Evolutionary conservation across 441 rosid genomes (phyloP), one percentile per base, ranked within the genome.

Genomic region (Isatis lusitanica): DNA sequence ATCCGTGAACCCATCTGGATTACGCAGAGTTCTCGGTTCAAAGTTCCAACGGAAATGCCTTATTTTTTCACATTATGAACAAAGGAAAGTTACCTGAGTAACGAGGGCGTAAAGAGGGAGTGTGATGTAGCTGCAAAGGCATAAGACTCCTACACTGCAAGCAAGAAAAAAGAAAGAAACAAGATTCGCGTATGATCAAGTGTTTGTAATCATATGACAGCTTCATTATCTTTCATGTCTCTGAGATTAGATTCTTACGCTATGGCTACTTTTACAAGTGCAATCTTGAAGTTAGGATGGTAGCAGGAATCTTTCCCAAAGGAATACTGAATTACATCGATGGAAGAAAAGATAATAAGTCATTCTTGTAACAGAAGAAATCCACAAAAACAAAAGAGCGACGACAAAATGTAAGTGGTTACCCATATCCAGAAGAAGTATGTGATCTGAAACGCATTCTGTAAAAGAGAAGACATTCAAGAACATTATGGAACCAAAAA

Each of bases 351-450:
- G 7, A 57, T 42, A 40, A 28, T 66, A 30, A 67, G 24, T 46
- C 46, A 35, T 28, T 26, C 26, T 51, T 52, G 70, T 13, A 9
- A 18, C 9, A 3, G 44, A 26, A 4, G 24, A 53, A 35, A 18
- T 11, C 4, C 55, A 31, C 46, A 9, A 7, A 46, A 26, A 26
- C 1, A 26, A 59, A 51, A 35, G 18, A 60, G 12, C 9, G n/a
- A 15, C 3, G 11, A 2, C 61, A 31, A 12, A 15, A 2, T 12
- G 13, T 15, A 42, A 4, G 6, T 65, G 36, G 17, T 77, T 88
- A 94, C 96, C 99, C 88, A 92, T 69, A 88, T 87, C 99, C 98
- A 92, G 36, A 92, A 80, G 86, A 88, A 89, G 68, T 92, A 90
- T 0, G 99, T 94, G 52, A 94, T 87, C 78, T 92, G 97, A 81